Evolutionary conservation across 768 basidiomycete genomes (phyloP).

Genomic region (Tulasnella sp.): DNA sequence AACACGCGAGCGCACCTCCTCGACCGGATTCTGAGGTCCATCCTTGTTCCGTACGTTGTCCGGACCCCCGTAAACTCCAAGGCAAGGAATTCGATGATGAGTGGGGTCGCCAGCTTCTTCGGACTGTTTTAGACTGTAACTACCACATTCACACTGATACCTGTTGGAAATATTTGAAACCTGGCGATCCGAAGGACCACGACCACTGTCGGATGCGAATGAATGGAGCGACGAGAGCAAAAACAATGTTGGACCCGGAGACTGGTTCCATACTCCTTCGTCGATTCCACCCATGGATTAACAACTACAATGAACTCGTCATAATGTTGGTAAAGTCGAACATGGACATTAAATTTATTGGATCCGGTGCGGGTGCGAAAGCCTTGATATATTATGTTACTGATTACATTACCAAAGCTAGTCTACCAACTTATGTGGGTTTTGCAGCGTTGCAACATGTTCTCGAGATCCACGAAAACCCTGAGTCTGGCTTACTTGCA

Average conservation of each 20-base stretch:
- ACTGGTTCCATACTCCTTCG: slow-evolving; percentile 25
- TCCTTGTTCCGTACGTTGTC: not conserved
- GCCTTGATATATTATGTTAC: slow-evolving; percentile 44
- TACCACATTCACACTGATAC: not conserved
- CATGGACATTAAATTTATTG: slow-evolving; percentile 44
- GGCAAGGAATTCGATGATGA: not conserved
- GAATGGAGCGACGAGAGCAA: not conserved
- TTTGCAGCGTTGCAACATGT: slow-evolving; percentile 35
- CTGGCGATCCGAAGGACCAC: not conserved
- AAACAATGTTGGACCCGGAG: slow-evolving; percentile 27
- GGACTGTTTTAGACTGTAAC: not conserved
- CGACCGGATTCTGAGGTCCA: too few species aligned
- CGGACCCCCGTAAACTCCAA: too few species aligned
- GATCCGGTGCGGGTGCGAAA: slow-evolving; percentile 36
- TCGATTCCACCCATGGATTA: slow-evolving; percentile 36
- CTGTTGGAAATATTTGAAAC: not conserved
- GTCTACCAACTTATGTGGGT: slow-evolving; percentile 37
- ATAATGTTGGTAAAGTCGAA: slow-evolving; percentile 35
- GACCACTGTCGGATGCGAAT: not conserved
- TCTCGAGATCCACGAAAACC: too few species aligned
- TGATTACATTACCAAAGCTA: slow-evolving; percentile 42
- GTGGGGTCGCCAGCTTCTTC: not conserved
- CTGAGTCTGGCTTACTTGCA: too few species aligned
- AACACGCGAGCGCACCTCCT: too few species aligned
- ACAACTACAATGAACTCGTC: slow-evolving; percentile 39